Percentiles rank a stretch among this genome's conserved stretches.
Evolutionary conservation across 768 basidiomycete genomes (phyloP).

Genomic region (Peribolospora kevripleyi): DNA sequence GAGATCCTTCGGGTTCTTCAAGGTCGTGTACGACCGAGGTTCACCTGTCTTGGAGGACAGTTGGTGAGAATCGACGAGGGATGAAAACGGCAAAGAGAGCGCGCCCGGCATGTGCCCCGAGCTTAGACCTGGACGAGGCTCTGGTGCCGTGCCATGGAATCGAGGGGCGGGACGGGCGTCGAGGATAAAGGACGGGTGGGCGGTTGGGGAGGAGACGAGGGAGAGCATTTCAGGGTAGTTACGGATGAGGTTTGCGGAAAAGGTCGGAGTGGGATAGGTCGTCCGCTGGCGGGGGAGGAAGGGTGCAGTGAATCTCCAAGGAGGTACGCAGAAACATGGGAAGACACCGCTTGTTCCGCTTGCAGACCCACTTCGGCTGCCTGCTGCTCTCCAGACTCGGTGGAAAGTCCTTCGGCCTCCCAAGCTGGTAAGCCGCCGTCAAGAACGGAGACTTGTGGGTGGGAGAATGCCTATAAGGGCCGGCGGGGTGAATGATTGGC

Average conservation of each 20-base stretch:
- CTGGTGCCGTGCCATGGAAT: slow-evolving; percentile 55
- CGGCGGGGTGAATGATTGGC: neutral
- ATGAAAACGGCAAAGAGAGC: slow-evolving; percentile 47
- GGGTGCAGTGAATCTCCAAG: too few relatives aligned
- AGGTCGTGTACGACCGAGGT: slow-evolving; percentile 25
- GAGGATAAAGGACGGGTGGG: neutral
- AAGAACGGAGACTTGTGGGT: slow-evolving; percentile 58
- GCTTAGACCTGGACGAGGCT: slow-evolving; percentile 65
- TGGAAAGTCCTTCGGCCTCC: slow-evolving; percentile 41
- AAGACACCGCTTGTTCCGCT: too few relatives aligned
- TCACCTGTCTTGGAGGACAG: slow-evolving; percentile 20
- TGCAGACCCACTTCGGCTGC: slow-evolving; percentile 29
- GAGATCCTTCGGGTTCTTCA: slow-evolving; percentile 36
- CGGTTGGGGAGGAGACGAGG: neutral
- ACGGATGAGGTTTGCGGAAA: neutral
- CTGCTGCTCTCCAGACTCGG: slow-evolving; percentile 29
- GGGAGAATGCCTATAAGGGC: slow-evolving; percentile 39
- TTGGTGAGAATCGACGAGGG: slow-evolving; percentile 10
- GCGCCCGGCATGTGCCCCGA: slow-evolving; percentile 86
- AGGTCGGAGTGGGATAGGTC: slow-evolving; percentile 2
- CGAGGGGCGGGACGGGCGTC: slow-evolving; percentile 21
- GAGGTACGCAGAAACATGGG: too few relatives aligned
- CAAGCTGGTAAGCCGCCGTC: slow-evolving; percentile 81
- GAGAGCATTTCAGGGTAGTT: neutral
- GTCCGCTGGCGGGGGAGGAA: too few relatives aligned